Conservation (phyloP, 148 eudicot genomes). For the Chenopodium album region DNA sequence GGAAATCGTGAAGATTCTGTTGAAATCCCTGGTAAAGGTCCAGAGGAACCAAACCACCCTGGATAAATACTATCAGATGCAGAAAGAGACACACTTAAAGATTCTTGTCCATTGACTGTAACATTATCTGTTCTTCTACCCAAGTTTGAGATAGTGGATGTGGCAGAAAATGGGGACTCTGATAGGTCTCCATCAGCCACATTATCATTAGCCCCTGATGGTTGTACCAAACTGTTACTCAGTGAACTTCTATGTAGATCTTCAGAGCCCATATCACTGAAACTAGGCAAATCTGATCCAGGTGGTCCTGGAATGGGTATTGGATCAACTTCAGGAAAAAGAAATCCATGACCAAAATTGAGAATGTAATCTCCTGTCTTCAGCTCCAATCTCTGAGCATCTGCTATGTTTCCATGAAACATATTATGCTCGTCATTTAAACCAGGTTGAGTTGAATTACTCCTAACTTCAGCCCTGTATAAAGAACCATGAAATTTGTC, state of each 20-base stretch:
- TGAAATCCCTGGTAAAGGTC: slow-evolving; percentile 26
- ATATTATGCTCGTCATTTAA: slow-evolving; percentile 31
- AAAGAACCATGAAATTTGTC: slow-evolving; percentile 31
- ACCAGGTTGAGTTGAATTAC: slow-evolving; percentile 12
- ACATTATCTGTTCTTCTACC: slow-evolving; percentile 14
- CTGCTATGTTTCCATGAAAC: slow-evolving; percentile 34
- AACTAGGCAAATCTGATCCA: slow-evolving; percentile 68
- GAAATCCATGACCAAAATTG: slow-evolving; percentile 37
- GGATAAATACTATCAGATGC: slow-evolving; percentile 27
- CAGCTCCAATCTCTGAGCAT: slow-evolving; percentile 23
- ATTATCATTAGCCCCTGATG: slow-evolving; percentile 46
- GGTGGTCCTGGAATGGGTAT: slow-evolving; percentile 79
- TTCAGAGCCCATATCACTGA: slow-evolving; percentile 58
- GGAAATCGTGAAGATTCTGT: slow-evolving; percentile 20
- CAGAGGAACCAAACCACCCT: slow-evolving; percentile 28
- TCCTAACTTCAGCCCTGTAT: slow-evolving; percentile 27
- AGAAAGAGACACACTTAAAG: slow-evolving; percentile 16
- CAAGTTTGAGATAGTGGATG: slow-evolving; percentile 53
- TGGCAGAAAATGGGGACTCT: slow-evolving; percentile 53
- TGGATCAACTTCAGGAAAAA: slow-evolving; percentile 50
- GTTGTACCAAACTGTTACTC: slow-evolving; percentile 44
- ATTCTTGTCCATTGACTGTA: slow-evolving; percentile 20
- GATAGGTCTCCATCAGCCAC: slow-evolving; percentile 42
- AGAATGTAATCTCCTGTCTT: slow-evolving; percentile 32
- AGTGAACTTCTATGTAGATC: slow-evolving; percentile 52